Base-by-base conservation (phyloP, 306 rosid species). In the Acacia crassicarpa region DNA sequence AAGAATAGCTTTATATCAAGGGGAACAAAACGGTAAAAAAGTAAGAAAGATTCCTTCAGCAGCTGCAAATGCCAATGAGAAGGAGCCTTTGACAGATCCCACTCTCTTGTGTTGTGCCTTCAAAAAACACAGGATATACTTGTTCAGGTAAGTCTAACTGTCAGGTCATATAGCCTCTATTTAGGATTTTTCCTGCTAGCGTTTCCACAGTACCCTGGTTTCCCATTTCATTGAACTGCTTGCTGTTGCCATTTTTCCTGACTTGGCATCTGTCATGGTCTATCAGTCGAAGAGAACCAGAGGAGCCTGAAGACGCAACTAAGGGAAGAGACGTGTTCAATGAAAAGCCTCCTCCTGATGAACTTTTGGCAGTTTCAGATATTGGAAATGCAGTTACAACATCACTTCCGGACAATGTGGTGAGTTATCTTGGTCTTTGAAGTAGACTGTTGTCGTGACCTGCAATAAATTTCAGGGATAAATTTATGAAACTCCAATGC, bases 281-380 rank as follows among this genome's bases (percentile, higher is more conserved):
- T 70, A 15, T 74, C 65, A 95, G 99, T 91, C 96, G 91, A 82
- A 92, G 99, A 88, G 98, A 95, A 81, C 99, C 99, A 3, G 99
- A 95, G 92, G 99, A 95, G 90, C 98, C 99, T 48, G 99, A 95
- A 89, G 99, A 95, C 86, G 97, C 99, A 69, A 93, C 96, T 22
- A 95, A 95, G 83, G 99, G 99, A 83, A 93, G 99, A 83, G 99
- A 95, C 80, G 94, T 95, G 81, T 95, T 95, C 83, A 95, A 95
- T 81, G 99, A 93, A 87, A 95, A 93, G 84, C 99, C 99, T 65
- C 98, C 99, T 6, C 87, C 97, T 80, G 99, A 95, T 87, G 99
- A 95, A 83, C 97, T 95, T 81, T 83, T 95, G 92, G 88, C 97
- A 67, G 99, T 84, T 86, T 95, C 99, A 22, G 98, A 95, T 88